Evolutionary conservation across 495 filamentous ascomycete genomes (phyloP).

Genomic region (Hypoxylon crocopeplum): DNA sequence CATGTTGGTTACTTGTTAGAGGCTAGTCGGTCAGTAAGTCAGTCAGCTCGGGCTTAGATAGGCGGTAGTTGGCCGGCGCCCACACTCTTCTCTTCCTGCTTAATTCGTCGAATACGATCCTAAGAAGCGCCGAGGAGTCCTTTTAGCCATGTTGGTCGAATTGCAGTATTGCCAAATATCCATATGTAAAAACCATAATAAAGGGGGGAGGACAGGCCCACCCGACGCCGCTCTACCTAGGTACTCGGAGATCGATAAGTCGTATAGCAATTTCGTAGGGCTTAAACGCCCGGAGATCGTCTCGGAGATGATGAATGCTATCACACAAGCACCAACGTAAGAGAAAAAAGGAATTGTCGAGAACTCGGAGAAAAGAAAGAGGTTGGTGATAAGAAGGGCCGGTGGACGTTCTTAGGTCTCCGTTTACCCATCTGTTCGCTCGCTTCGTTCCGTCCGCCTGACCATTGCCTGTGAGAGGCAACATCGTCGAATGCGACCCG

Average conservation of each 20-base stretch:
- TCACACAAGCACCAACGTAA: background rate
- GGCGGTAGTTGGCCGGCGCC: constrained; percentile 1
- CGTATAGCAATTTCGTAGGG: too few relatives aligned
- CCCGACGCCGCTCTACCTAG: too few relatives aligned
- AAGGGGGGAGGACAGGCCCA: constrained; percentile 3
- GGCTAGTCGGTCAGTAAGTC: background rate
- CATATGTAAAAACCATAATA: constrained; percentile 8
- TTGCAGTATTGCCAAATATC: constrained; percentile 7
- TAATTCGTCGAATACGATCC: constrained; percentile 4
- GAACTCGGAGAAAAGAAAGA: constrained; percentile 8
- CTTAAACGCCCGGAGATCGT: background rate
- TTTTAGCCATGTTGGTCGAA: constrained; percentile 6
- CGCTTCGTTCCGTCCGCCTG: constrained; percentile 17
- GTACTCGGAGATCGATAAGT: too few relatives aligned
- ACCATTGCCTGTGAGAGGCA: constrained; percentile 5
- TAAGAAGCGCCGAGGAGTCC: background rate
- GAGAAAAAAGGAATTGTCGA: background rate
- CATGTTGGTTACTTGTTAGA: constrained; percentile 10
- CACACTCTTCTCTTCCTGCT: background rate
- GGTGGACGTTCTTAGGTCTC: constrained; percentile 3
- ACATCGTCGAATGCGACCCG: constrained; percentile 35
- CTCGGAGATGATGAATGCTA: background rate
- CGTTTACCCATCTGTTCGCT: constrained; percentile 12
- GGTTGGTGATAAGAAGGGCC: background rate
- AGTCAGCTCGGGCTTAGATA: background rate